phyloP scores from a whole-genome alignment of 495 filamentous ascomycete genomes.

The Aspergillus heteromorphus region DNA sequence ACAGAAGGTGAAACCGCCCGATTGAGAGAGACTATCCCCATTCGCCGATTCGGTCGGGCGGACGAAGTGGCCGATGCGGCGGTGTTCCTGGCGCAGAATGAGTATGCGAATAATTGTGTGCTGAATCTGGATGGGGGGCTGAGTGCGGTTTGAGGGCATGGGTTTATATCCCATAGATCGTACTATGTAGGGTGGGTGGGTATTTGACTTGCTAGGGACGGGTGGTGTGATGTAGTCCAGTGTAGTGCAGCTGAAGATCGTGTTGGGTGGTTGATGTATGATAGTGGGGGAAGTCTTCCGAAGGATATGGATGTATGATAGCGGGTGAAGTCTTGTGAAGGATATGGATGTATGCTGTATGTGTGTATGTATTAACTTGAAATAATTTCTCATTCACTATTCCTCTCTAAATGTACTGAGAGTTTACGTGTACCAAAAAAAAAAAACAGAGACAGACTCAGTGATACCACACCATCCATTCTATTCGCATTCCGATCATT shows the following conservation, averaged over 20 bases:
- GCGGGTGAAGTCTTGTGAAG: too few relatives aligned
- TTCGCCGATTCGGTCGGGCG: slow-evolving; percentile 61
- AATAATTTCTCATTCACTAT: too few relatives aligned
- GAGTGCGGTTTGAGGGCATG: slow-evolving; percentile 61
- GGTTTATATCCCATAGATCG: too few relatives aligned
- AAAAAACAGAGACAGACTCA: neutral
- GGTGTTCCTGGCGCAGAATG: slow-evolving; percentile 68
- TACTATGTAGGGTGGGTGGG: too few relatives aligned
- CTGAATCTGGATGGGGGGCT: slow-evolving; percentile 83
- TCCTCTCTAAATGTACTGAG: too few relatives aligned
- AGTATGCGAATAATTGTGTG: slow-evolving; percentile 79
- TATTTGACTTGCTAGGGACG: too few relatives aligned
- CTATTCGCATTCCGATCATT: neutral
- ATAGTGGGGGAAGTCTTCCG: too few relatives aligned
- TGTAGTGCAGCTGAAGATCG: neutral
- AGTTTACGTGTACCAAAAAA: neutral
- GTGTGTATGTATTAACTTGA: too few relatives aligned
- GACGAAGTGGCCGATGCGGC: slow-evolving; percentile 78
- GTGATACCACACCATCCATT: neutral
- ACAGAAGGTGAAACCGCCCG: slow-evolving; percentile 24
- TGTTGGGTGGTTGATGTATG: neutral
- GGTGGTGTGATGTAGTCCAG: neutral
- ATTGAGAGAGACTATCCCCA: slow-evolving; percentile 51
- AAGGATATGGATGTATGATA: too few relatives aligned
- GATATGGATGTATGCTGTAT: too few relatives aligned